Percentiles rank a stretch among this genome's conserved stretches.
Conservation (phyloP, 345 rosid genomes). For the Hibiscus trionum region DNA sequence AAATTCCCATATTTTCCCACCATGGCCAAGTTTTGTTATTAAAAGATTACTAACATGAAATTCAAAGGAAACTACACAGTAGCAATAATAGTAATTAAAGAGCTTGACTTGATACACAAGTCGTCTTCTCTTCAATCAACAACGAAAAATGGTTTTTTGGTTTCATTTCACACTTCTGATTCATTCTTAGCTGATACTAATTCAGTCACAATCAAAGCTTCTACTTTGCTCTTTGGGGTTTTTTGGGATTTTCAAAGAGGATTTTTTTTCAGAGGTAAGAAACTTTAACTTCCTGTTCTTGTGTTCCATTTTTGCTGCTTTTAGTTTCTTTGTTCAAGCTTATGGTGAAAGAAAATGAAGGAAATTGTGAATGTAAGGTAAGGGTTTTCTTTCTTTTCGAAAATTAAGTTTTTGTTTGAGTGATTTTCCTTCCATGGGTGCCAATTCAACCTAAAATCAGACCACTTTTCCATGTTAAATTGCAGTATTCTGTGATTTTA, state of each 20-base stretch:
- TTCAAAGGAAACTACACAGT: not conserved
- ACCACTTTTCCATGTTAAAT: not conserved
- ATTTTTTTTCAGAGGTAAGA: not conserved
- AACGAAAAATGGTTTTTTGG: not conserved
- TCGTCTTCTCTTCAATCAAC: not conserved
- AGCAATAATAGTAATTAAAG: not conserved
- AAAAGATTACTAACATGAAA: not conserved
- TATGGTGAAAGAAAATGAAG: not conserved
- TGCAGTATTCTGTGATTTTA: not conserved
- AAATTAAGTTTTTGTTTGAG: not conserved
- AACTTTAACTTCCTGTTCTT: not conserved
- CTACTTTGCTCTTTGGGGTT: not conserved
- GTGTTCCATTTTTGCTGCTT: not conserved
- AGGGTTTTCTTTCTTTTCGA: not conserved
- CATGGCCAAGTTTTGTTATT: not conserved
- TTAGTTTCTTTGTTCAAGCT: not conserved
- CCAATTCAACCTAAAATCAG: not conserved
- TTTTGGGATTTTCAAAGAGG: not conserved
- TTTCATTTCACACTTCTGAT: not conserved
- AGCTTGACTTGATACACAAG: slow-evolving; percentile 1
- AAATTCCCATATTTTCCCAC: not conserved
- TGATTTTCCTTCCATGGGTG: not conserved
- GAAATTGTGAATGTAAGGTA: not conserved
- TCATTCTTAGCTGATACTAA: not conserved
- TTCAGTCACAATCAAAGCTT: not conserved